Evolutionary conservation across 1,139 yeast species (phyloP).

Genomic region (Yarrowia galli): DNA sequence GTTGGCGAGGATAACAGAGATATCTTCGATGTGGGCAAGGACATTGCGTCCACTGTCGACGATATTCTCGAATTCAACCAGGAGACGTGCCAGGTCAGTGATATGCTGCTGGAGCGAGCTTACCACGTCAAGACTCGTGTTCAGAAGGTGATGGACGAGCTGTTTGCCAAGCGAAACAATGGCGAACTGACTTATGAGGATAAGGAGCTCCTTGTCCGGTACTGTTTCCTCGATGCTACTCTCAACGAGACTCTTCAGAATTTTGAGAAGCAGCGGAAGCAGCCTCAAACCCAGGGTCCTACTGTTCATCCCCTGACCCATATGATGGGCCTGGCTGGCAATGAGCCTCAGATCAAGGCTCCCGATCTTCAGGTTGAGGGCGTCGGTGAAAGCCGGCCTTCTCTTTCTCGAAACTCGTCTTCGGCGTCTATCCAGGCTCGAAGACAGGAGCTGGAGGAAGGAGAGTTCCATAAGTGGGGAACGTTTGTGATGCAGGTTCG

Average conservation of each 20-base stretch:
- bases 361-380: slow-evolving; percentile 33
- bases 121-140: slow-evolving; percentile 46
- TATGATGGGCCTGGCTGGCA: slow-evolving; percentile 35
- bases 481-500: slow-evolving; percentile 43
- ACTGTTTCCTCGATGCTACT: slow-evolving; percentile 50
- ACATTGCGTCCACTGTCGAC: slow-evolving; percentile 47
- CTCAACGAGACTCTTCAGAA: slow-evolving; percentile 47
- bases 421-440: slow-evolving; percentile 54
- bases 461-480: slow-evolving; percentile 87
- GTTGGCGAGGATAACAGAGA: slow-evolving; percentile 50
- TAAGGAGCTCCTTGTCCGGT: slow-evolving; percentile 47
- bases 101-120: slow-evolving; percentile 47
- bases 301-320: slow-evolving; percentile 34
- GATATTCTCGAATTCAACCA: slow-evolving; percentile 45
- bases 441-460: slow-evolving; percentile 87
- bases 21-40: slow-evolving; percentile 45
- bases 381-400: slow-evolving; percentile 38
- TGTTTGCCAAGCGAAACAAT: slow-evolving; percentile 44
- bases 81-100: slow-evolving; percentile 42
- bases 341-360: slow-evolving; percentile 34
- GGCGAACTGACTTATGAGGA: slow-evolving; percentile 43
- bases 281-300: slow-evolving; percentile 14
- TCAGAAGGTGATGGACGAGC: slow-evolving; percentile 45
- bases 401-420: slow-evolving; percentile 45
- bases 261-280: slow-evolving; percentile 33